Evolutionary conservation across 2,329 filamentous ascomycete genomes (phyloP).

Genomic region (Samsoniella hepiali): DNA sequence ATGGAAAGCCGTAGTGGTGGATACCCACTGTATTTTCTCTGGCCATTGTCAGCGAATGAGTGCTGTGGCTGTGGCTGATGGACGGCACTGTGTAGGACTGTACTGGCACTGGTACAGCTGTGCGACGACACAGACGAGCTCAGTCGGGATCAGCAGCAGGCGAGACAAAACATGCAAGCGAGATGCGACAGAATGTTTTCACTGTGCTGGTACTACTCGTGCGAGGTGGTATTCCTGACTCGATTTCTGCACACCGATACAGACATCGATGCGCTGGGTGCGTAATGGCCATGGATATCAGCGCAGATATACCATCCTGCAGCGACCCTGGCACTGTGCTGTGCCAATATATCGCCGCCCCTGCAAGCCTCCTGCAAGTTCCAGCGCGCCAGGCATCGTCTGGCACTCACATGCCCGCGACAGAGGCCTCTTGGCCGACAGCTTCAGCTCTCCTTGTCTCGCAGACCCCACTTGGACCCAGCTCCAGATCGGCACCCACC

Average conservation of each 20-base stretch:
- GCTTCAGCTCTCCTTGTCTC: conserved; percentile 14
- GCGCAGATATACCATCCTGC: no score
- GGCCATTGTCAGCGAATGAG: no score
- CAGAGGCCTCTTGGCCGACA: not conserved
- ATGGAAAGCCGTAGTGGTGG: not conserved
- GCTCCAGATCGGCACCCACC: conserved; percentile 17
- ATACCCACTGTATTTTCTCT: not conserved
- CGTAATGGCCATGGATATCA: not conserved
- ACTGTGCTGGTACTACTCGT: no score
- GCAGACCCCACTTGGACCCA: not conserved
- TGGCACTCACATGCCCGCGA: not conserved
- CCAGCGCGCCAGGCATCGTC: conserved; percentile 6
- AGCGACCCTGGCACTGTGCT: not conserved
- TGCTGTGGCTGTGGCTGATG: no score
- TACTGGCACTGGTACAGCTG: no score
- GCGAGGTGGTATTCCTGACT: not conserved
- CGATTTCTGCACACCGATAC: not conserved
- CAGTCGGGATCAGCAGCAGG: not conserved
- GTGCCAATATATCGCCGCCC: not conserved
- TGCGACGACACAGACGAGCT: not conserved
- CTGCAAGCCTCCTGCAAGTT: conserved; percentile 15
- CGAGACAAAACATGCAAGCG: conserved; percentile 3
- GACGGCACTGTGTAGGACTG: no score
- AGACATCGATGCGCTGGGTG: no score
- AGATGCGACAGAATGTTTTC: not conserved